phyloP scores from a whole-genome alignment of 2,329 filamentous ascomycete genomes.

The Fusarium siculi region DNA sequence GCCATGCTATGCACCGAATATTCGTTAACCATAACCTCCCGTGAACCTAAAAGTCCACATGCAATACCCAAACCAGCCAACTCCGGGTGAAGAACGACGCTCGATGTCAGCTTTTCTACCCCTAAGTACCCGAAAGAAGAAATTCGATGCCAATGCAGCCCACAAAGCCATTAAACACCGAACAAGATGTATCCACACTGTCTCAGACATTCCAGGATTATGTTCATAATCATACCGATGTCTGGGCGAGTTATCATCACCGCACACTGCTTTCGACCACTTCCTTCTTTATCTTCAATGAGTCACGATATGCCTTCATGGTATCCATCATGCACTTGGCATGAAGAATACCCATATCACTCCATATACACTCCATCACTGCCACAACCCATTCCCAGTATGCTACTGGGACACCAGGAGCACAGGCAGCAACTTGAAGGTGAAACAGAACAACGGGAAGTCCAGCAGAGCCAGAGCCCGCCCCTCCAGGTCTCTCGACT shows the following conservation, averaged over 20 bases:
- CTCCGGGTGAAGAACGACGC: conserved; percentile 4
- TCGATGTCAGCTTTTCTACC: not conserved
- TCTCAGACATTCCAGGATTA: not conserved
- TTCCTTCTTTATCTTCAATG: conserved; percentile 20
- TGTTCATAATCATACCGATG: not conserved
- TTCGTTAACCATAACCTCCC: not conserved
- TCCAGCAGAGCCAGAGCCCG: conserved; percentile 59
- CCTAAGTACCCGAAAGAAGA: not conserved
- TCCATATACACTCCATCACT: conserved; percentile 61
- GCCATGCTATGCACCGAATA: not conserved
- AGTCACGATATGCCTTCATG: conserved; percentile 47
- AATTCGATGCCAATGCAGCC: conserved; percentile 4
- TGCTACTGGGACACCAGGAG: conserved; percentile 55
- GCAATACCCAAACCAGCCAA: conserved; percentile 3
- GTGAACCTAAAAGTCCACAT: not conserved
- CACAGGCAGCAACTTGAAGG: conserved; percentile 58
- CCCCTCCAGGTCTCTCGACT: conserved; percentile 51
- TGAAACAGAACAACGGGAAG: conserved; percentile 62
- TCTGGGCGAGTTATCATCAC: not conserved
- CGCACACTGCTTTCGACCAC: not conserved
- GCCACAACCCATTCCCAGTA: conserved; percentile 58
- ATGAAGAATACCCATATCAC: conserved; percentile 63
- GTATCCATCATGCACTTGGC: conserved; percentile 57
- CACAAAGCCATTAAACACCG: conserved; percentile 7
- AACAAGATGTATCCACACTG: conserved; percentile 15